A percentile compares a stretch with the other conserved stretches of the same genome.
Evolutionary conservation across 2,329 filamentous ascomycete species (phyloP).

Genomic region (Mycogone perniciosa): DNA sequence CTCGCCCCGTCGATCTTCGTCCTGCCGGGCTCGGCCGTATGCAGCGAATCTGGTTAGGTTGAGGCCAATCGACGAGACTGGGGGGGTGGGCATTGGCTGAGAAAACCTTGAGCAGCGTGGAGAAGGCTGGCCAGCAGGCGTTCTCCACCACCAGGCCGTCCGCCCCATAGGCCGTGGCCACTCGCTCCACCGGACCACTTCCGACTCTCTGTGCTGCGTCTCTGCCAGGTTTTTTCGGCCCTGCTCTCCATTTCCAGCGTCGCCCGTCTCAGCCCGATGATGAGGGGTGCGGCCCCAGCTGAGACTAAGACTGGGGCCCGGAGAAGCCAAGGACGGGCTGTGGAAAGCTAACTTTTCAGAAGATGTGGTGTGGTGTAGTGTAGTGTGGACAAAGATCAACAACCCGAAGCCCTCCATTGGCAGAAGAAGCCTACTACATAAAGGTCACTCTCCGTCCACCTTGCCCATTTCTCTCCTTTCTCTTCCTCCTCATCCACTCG

Average conservation of each 20-base stretch:
- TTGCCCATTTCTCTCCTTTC: conserved; percentile 6
- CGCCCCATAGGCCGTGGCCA: background rate
- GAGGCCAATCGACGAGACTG: conserved; percentile 5
- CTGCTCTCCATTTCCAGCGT: conserved; percentile 7
- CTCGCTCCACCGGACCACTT: background rate
- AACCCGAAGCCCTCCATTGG: background rate
- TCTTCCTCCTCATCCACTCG: conserved; percentile 25
- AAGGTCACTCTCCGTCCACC: conserved; percentile 20
- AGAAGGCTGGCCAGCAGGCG: too few species aligned
- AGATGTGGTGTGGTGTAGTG: background rate
- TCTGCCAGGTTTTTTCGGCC: conserved; percentile 10
- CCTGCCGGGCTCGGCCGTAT: conserved; percentile 12
- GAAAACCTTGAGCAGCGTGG: background rate
- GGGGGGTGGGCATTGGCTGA: background rate
- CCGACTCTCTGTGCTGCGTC: background rate
- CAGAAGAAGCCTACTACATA: conserved; percentile 22
- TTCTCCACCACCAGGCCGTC: background rate
- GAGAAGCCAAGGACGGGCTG: background rate
- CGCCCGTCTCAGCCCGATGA: conserved; percentile 11
- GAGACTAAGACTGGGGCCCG: conserved; percentile 6
- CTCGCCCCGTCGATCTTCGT: conserved; percentile 7
- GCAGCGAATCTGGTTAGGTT: conserved; percentile 12
- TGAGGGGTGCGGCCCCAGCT: conserved; percentile 14
- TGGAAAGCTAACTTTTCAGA: background rate
- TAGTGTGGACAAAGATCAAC: background rate